Evolutionary conservation across 345 rosid species (phyloP).

Genomic region (Syzygium grande): DNA sequence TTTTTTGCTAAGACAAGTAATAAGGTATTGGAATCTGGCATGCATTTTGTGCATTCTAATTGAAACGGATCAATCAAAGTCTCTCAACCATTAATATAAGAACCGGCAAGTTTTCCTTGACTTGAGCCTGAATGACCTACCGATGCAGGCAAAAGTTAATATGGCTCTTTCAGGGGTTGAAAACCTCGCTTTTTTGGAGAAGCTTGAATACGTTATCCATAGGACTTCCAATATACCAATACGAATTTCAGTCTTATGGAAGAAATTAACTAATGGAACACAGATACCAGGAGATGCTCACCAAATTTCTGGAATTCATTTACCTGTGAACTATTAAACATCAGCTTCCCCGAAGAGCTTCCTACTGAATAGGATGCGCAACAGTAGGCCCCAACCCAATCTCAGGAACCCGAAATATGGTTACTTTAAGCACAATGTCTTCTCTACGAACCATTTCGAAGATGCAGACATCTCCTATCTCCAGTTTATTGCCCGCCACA

Average conservation of each 20-base stretch:
- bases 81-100: neutral
- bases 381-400: neutral
- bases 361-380: neutral
- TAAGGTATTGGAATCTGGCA: neutral
- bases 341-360: neutral
- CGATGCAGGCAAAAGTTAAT: neutral
- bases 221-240: neutral
- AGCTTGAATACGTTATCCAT: neutral
- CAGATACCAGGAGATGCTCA: neutral
- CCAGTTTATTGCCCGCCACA: conserved; percentile 5
- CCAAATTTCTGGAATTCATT: neutral
- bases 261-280: neutral
- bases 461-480: conserved; percentile 12
- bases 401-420: conserved; percentile 1
- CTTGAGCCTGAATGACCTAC: neutral
- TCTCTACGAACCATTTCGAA: conserved; percentile 6
- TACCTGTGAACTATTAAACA: neutral
- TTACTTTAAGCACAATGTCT: conserved; percentile 3
- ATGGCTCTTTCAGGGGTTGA: neutral
- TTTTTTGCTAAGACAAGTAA: neutral
- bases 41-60: neutral
- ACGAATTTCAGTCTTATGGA: neutral
- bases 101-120: neutral
- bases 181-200: neutral
- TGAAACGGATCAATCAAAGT: neutral